Evolutionary conservation across 1,139 yeast genomes (phyloP), one percentile per base, ranked within the genome.

Genomic region (Hemisphaericaspora subhashii): DNA sequence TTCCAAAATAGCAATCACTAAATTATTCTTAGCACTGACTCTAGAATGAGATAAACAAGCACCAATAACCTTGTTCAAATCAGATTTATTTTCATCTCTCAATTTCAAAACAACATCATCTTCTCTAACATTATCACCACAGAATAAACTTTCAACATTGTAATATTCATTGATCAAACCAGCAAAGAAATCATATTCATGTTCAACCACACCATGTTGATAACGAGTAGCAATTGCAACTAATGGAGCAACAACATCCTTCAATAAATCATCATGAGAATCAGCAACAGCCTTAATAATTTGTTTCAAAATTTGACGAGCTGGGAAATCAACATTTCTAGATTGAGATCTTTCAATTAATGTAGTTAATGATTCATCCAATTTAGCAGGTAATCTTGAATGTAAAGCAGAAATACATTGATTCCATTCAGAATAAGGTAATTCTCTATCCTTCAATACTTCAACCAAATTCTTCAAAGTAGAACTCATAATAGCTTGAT

Each of bases 381-480:
- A 75, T 54, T 83, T 80, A 2, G 74, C 57, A 34, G 97, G 95
- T 55, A 92, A 70, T 69, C 98, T 83, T 16, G 96, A 83, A 61
- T 90, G 97, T 54, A 92, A 73, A 27, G 98, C 97, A 45, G 96
- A 87, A 28, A 86, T 81, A 50, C 83, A 86, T 54, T 79, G 77
- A 42, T 68, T 71, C 98, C 98, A 92, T 68, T 89, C 96, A 25
- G 96, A 86, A 62, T 79, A 92, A 35, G 99, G 99, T 56, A 92
- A 74, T 41, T 85, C 84, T 37, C 81, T 84, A 56, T 87, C 79
- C 58, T 85, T 80, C 65, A 94, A 74, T 24, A 86, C 82, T 40
- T 77, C 83, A 47, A 83, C 75, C 53, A 90, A 72, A 46, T 75
- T 81, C 56, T 81, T 80, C 55, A 92, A 76, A 27, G 96, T 85